Evolutionary conservation across 345 rosid species (phyloP), one percentile per base, ranked within the genome.

Genomic region (Eucalyptus melliodora): DNA sequence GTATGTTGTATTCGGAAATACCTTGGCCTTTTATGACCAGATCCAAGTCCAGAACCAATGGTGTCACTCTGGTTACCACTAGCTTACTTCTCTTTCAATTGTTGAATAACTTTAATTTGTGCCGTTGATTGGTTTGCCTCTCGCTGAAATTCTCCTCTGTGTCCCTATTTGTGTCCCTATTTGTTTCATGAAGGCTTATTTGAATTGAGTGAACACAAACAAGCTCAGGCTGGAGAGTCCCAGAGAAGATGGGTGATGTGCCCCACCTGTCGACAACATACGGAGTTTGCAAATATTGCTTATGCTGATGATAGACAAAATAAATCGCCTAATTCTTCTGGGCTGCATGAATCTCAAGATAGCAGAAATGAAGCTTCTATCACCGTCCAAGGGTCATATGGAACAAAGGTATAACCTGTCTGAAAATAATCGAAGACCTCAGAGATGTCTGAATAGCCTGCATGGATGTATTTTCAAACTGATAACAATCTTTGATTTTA

Each of bases 261-360:
- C 92, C 99, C 99, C 88, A 94, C 95, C 51, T 97, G 99, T 91
- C 95, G 99, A 89, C 98, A 97, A 86, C 99, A 88, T 92, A 95
- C 99, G 82, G 97, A 97, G 92, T 94, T 95, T 88, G 90, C 94
- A 88, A 97, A 95, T 91, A 94, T 97, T 87, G 99, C 99, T 86
- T 95, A 88, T 92, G 98, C 94, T 51, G 98, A 95, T 92, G 99
- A 97, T 69, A 92, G 96, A 89, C 93, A 88, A 88, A 92, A 90
- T 45, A 92, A 89, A 87, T 86, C 89, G 56, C 88, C 86, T 88
- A 88, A 89, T 89, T 92, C 92, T 88, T 91, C 91, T 5, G 67
- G 51, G 80, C 50, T 34, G 72, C 83, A 89, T 80, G 88, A 93
- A 87, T 91, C 90, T 91, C 93, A 94, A 94, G 96, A 89, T 87